A percentile compares a stretch with the other conserved stretches of the same genome.
Conservation (phyloP, 2,329 filamentous ascomycete genomes). For the Monilinia aucupariae region DNA sequence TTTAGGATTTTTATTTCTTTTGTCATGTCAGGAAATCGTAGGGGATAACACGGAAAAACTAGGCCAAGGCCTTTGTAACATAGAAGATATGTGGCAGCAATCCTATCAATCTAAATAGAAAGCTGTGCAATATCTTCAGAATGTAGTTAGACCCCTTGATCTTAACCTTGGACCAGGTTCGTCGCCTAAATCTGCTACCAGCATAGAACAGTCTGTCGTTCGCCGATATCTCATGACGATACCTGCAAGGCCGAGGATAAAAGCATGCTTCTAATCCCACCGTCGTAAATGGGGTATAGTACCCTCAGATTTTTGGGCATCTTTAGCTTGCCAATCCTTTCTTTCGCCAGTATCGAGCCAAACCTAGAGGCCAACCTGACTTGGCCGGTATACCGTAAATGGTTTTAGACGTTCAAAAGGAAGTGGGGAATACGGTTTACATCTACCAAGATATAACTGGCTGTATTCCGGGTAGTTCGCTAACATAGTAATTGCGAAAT, state of each 20-base stretch:
- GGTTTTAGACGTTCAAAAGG: not conserved
- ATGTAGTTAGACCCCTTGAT: not conserved
- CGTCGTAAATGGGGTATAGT: not conserved
- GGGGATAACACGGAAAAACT: slow-evolving; percentile 1
- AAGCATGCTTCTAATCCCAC: no score
- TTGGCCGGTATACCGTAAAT: not conserved
- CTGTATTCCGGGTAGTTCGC: no score
- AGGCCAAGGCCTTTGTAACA: slow-evolving; percentile 15
- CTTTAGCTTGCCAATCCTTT: not conserved
- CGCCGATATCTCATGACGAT: not conserved
- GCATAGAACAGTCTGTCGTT: not conserved
- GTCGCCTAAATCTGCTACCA: not conserved
- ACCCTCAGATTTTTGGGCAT: not conserved
- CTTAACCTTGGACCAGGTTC: not conserved
- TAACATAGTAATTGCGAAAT: no score
- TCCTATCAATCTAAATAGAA: not conserved
- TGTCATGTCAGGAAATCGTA: not conserved
- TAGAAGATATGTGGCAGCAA: slow-evolving; percentile 13
- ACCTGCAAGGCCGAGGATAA: not conserved
- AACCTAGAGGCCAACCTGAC: not conserved
- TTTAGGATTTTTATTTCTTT: slow-evolving; percentile 26
- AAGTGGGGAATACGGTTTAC: not conserved
- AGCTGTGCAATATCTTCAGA: not conserved
- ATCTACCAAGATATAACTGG: not conserved
- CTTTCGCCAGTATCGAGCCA: not conserved